phyloP scores from a whole-genome alignment of 139 green algal genomes.

The Eudorina sp. region DNA sequence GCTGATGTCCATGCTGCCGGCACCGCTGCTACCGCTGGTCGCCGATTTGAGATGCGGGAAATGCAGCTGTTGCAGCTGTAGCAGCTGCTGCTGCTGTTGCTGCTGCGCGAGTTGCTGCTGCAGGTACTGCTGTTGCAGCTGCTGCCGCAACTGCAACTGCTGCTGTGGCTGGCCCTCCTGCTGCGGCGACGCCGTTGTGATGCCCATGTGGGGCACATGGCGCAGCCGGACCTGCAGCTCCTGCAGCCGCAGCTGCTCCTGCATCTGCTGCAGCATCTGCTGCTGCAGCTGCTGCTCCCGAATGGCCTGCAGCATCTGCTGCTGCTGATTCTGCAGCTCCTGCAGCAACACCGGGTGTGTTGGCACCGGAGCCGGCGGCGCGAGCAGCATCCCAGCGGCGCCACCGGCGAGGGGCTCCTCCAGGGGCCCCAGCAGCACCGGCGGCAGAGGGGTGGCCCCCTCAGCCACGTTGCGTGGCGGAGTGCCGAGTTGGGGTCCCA shows the following conservation, averaged over 20 bases:
- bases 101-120: background rate
- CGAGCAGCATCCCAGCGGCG: background rate
- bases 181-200: background rate
- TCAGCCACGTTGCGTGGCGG: constrained; percentile 18
- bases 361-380: background rate
- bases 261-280: background rate
- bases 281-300: background rate
- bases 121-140: background rate
- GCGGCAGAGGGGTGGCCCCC: constrained; percentile 7
- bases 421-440: background rate
- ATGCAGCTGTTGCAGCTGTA: background rate
- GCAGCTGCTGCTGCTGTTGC: background rate
- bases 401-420: background rate
- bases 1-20: background rate
- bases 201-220: background rate
- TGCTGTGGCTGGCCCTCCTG: background rate
- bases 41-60: background rate
- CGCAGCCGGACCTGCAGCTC: background rate
- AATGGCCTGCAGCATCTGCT: background rate
- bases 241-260: background rate
- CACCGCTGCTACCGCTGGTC: background rate
- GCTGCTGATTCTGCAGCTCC: background rate
- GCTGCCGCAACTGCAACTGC: background rate
- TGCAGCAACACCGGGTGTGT: constrained; percentile 25
- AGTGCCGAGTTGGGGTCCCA: background rate